Evolutionary conservation across 2,329 filamentous ascomycete genomes (phyloP), one percentile per base, ranked within the genome.

Genomic region (Aspergillus fischeri): DNA sequence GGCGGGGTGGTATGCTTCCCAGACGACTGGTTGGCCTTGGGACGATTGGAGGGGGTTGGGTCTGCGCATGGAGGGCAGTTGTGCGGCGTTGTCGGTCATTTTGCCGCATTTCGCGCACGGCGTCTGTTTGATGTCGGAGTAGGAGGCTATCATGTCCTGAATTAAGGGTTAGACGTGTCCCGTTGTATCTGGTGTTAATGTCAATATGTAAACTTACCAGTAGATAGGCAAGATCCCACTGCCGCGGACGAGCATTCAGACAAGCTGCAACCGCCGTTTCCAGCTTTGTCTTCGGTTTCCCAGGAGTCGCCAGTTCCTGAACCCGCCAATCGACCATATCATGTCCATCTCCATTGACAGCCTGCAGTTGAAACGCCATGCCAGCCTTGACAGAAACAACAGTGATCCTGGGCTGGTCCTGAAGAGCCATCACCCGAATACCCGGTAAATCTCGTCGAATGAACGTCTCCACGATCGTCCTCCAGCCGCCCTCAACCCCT

Each of bases 131-230:
- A 78, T 66, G 55, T 75, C 69, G 11, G 70, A 61, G 60, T 77
- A 78, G 21, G 76, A 75, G 28, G 71, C 65, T 9, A 77, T 73
- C 70, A 77, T 76, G 52, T 77, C 73, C 76, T 78, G 49, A 8
- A 41, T 25, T 27, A 27, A 8, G 8, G 53, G 41, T 53, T 64
- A 27, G 62, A 52, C 17, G 24, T 21, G 27, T n/a, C 9, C 52
- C 29, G 9, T 21, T 51, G 5, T 29, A 50, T 17, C 38, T 8
- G 42, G 21, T 20, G 35, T 11, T 3, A 24, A n/a, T 32, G 35
- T 6, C 9, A 4, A 11, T 20, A 7, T 3, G 17, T 35, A 10
- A 51, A 68, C 74, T 60, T 60, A 77, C 73, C 53, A 76, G 58
- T 45, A 75, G 62, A 64, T 74, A 77, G 41, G 60, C 60, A 27